phyloP scores from a whole-genome alignment of 2,329 filamentous ascomycete genomes.

The Xenoacremonium recifei region DNA sequence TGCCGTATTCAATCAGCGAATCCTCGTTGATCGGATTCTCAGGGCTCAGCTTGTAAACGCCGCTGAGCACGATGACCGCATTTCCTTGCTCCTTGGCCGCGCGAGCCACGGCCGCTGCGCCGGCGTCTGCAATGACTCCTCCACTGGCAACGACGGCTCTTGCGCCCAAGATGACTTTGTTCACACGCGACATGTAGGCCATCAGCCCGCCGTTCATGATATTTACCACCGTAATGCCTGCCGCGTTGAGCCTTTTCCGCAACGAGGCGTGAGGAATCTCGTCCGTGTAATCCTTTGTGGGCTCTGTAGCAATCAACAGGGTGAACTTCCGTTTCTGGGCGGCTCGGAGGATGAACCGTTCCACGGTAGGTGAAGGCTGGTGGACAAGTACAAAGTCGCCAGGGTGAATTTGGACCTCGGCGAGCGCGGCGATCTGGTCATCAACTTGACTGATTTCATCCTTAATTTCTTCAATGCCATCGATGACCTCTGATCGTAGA shows the following conservation, averaged over 20 bases:
- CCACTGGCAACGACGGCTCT: conserved; percentile 88
- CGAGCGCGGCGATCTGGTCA: conserved; percentile 85
- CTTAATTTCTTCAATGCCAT: conserved; percentile 92
- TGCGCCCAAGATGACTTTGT: conserved; percentile 90
- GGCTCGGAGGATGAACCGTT: conserved; percentile 84
- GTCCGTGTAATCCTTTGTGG: conserved; percentile 32
- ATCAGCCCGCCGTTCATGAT: conserved; percentile 84
- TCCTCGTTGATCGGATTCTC: conserved; percentile 83
- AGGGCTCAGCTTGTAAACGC: conserved; percentile 91
- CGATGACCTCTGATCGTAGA: conserved; percentile 85
- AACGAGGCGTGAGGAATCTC: conserved; percentile 54
- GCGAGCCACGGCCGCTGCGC: conserved; percentile 79
- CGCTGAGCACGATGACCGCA: conserved; percentile 84
- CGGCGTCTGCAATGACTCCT: conserved; percentile 78
- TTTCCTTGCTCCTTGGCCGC: conserved; percentile 80
- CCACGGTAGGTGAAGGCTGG: conserved; percentile 80
- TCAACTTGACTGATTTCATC: conserved; percentile 93
- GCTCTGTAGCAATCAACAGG: conserved; percentile 76
- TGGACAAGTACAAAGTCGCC: conserved; percentile 91
- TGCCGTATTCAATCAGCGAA: conserved; percentile 81
- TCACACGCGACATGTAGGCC: conserved; percentile 91
- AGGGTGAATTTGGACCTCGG: conserved; percentile 88
- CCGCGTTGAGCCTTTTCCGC: conserved; percentile 73
- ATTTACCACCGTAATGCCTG: conserved; percentile 79
- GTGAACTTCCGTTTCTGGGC: conserved; percentile 90